Conservation (phyloP, 768 basidiomycete genomes). For the Psilocybe tampanensis region DNA sequence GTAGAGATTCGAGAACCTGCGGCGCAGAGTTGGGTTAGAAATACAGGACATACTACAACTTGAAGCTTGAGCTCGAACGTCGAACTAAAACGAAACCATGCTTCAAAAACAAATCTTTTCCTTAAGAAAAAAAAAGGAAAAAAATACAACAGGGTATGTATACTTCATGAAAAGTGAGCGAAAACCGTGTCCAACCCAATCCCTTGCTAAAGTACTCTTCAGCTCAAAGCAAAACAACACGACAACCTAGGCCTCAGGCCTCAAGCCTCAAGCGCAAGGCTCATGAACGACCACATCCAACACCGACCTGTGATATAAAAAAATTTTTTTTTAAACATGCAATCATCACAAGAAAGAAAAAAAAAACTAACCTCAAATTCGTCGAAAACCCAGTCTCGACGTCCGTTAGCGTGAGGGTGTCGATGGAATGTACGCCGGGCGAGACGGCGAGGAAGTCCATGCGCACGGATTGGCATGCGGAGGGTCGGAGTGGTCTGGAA, state of each 20-base stretch:
- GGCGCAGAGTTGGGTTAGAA: too few species aligned
- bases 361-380: slow-evolving; percentile 65
- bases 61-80: too few species aligned
- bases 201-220: too few species aligned
- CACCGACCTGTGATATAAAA: slow-evolving; percentile 51
- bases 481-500: slow-evolving; percentile 72
- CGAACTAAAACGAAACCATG: too few species aligned
- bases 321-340: background rate
- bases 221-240: too few species aligned
- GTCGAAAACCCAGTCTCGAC: slow-evolving; percentile 71
- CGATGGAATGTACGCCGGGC: slow-evolving; percentile 79
- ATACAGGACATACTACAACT: too few species aligned
- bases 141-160: too few species aligned
- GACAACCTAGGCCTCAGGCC: too few species aligned
- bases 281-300: slow-evolving; percentile 79
- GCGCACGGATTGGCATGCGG: slow-evolving; percentile 82
- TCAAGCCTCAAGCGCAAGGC: slow-evolving; percentile 26
- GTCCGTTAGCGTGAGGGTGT: slow-evolving; percentile 73
- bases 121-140: background rate
- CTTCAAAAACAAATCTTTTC: too few species aligned
- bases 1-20: too few species aligned
- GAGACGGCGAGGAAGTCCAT: slow-evolving; percentile 84
- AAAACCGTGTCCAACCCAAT: too few species aligned
- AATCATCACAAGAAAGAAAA: background rate
- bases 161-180: too few species aligned